These are phyloP conservation scores for Fusarium pininemorale DNA, from an alignment of 2,329 filamentous ascomycete species.

Conservation along the genomic window DNA sequence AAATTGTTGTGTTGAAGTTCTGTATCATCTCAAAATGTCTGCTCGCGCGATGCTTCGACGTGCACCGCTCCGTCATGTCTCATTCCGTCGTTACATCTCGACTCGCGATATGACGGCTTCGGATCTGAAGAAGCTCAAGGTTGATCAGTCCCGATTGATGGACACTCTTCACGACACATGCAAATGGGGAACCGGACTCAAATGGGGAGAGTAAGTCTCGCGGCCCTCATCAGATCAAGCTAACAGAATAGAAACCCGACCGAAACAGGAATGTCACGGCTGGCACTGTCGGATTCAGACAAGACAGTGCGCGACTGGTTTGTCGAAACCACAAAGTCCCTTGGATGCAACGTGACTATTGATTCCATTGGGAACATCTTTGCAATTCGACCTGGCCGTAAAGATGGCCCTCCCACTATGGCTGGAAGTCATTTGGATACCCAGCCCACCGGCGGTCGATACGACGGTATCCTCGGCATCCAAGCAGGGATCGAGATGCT, in stretches of 20 bases:
- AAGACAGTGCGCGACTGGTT: slow-evolving; percentile 81
- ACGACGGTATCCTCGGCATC: slow-evolving; percentile 82
- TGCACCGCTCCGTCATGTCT: neutral
- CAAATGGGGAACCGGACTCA: slow-evolving; percentile 27
- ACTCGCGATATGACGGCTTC: slow-evolving; percentile 33
- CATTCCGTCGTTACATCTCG: slow-evolving; percentile 12
- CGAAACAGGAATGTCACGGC: slow-evolving; percentile 80
- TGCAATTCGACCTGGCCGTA: slow-evolving; percentile 71
- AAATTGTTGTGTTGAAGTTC: rapidly evolving
- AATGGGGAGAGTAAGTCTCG: slow-evolving; percentile 34
- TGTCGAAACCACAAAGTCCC: slow-evolving; percentile 64
- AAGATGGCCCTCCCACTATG: slow-evolving; percentile 69
- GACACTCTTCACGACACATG: slow-evolving; percentile 38
- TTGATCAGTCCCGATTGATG: slow-evolving; percentile 34
- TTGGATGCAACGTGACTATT: slow-evolving; percentile 74
- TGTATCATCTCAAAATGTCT: neutral
- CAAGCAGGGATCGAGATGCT: slow-evolving; percentile 78
- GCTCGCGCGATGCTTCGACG: neutral
- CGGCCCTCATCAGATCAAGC: rapidly evolving
- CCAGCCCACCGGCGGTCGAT: slow-evolving; percentile 71
- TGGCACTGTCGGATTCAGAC: slow-evolving; percentile 76
- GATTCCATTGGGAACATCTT: slow-evolving; percentile 87
- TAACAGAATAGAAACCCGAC: slow-evolving; percentile 38
- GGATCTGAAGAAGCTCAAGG: slow-evolving; percentile 32
- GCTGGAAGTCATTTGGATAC: slow-evolving; percentile 76